A percentile compares a stretch with the other conserved stretches of the same genome.
These are phyloP conservation scores for Fusarium camptoceras DNA, from an alignment of 2,329 filamentous ascomycete genomes.

Conservation along the genomic window DNA sequence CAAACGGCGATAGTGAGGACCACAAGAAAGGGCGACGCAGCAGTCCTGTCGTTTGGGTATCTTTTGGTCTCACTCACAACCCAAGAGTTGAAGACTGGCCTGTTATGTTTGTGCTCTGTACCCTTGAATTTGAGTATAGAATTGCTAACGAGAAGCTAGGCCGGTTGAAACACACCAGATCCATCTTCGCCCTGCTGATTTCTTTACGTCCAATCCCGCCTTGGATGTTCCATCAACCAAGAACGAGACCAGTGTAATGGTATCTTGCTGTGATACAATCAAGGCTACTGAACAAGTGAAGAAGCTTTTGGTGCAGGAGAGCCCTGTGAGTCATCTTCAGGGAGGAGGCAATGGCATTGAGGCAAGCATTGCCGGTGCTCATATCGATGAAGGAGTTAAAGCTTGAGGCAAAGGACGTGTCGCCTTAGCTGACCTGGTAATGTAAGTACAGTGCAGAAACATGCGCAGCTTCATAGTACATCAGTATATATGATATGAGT, in stretches of 20 bases:
- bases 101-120: slow-evolving; percentile 58
- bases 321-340: slow-evolving; percentile 51
- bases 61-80: slow-evolving; percentile 62
- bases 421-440: not conserved
- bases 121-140: not conserved
- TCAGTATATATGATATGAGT: not conserved
- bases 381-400: slow-evolving; percentile 21
- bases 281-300: slow-evolving; percentile 11
- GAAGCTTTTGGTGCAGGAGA: slow-evolving; percentile 44
- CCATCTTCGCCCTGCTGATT: slow-evolving; percentile 54
- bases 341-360: slow-evolving; percentile 36
- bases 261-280: slow-evolving; percentile 49
- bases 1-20: not conserved
- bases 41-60: slow-evolving; percentile 59
- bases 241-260: slow-evolving; percentile 57
- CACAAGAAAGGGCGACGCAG: slow-evolving; percentile 44
- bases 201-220: slow-evolving; percentile 61
- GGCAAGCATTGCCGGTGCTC: slow-evolving; percentile 36
- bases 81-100: slow-evolving; percentile 63
- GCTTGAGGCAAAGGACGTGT: not conserved
- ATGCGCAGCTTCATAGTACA: not conserved
- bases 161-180: slow-evolving; percentile 27
- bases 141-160: slow-evolving; percentile 2
- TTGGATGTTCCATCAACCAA: slow-evolving; percentile 56
- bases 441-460: not conserved